These are phyloP conservation scores for Cryphonectria naterciae DNA, from an alignment of 2,329 filamentous ascomycete genomes.

Conservation along the genomic window DNA sequence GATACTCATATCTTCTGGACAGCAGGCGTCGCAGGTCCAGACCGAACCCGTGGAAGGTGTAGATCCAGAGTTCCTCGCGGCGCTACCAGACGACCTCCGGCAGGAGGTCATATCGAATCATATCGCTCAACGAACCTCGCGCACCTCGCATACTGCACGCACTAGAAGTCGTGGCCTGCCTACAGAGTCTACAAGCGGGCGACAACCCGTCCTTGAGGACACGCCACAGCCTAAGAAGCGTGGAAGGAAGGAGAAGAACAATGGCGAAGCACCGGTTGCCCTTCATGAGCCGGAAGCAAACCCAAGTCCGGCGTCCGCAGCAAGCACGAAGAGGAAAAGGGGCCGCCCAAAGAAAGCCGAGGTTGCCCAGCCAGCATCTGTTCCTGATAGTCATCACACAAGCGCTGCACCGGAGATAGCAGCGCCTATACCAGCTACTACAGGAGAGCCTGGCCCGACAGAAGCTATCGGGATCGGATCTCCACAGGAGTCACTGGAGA, in stretches of 20 bases:
- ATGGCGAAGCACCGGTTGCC: slow-evolving; percentile 12
- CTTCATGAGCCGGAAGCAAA: slow-evolving; percentile 18
- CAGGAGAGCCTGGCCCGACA: background rate
- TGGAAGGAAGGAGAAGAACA: slow-evolving; percentile 36
- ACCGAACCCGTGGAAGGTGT: slow-evolving; percentile 14
- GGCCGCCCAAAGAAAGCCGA: slow-evolving; percentile 48
- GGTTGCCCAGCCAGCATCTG: slow-evolving; percentile 20
- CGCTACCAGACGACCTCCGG: slow-evolving; percentile 23
- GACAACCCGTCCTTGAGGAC: slow-evolving; percentile 13
- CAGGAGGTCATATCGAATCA: slow-evolving; percentile 26
- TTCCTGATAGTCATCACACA: slow-evolving; percentile 3
- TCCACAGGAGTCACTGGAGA: background rate
- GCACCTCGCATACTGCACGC: slow-evolving; percentile 21
- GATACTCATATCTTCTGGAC: slow-evolving; percentile 14
- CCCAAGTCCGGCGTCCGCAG: background rate
- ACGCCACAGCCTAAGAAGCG: slow-evolving; percentile 35
- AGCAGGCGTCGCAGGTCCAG: slow-evolving; percentile 2
- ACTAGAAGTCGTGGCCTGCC: slow-evolving; percentile 27
- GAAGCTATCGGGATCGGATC: background rate
- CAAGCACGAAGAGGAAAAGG: slow-evolving; percentile 40
- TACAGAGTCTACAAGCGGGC: background rate
- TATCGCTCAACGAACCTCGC: slow-evolving; percentile 14
- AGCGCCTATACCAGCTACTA: background rate
- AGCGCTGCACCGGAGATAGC: slow-evolving; percentile 5
- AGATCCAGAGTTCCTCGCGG: slow-evolving; percentile 23